These are phyloP conservation scores for Leccinum incarnatum DNA, from an alignment of 768 basidiomycete species.

Conservation along the genomic window DNA sequence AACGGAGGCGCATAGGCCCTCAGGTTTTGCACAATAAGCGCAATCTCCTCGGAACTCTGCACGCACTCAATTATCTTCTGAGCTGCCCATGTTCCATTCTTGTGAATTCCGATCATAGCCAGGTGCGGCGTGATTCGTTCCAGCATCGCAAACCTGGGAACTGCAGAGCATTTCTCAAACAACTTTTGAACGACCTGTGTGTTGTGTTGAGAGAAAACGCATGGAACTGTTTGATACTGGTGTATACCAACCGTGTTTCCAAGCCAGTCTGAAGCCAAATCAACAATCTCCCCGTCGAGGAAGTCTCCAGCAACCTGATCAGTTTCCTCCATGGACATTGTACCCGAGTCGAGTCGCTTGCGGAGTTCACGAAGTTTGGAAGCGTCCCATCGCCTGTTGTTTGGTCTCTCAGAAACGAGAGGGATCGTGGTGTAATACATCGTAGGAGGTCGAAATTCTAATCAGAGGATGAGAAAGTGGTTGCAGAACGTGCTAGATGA, in stretches of 20 bases:
- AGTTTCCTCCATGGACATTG: constrained; percentile 79
- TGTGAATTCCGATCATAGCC: constrained; percentile 98
- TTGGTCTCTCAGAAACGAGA: constrained; percentile 76
- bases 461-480: constrained; percentile 11
- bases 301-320: constrained; percentile 89
- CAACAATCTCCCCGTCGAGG: constrained; percentile 91
- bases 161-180: constrained; percentile 83
- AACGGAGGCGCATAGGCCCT: constrained; percentile 91
- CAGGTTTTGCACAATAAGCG: constrained; percentile 80
- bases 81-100: constrained; percentile 99
- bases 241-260: constrained; percentile 69
- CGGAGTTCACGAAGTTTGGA: constrained; percentile 91
- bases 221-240: neutral
- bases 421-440: constrained; percentile 98
- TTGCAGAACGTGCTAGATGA: constrained; percentile 8
- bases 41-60: constrained; percentile 80
- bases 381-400: constrained; percentile 90
- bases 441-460: constrained; percentile 88
- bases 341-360: constrained; percentile 89
- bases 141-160: constrained; percentile 83
- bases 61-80: constrained; percentile 99
- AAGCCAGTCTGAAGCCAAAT: constrained; percentile 96
- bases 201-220: constrained; percentile 6
- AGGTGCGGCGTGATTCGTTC: constrained; percentile 92
- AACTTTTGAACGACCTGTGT: constrained; percentile 90